Conservation (phyloP, 306 rosid genomes). For the Canavalia gladiata region DNA sequence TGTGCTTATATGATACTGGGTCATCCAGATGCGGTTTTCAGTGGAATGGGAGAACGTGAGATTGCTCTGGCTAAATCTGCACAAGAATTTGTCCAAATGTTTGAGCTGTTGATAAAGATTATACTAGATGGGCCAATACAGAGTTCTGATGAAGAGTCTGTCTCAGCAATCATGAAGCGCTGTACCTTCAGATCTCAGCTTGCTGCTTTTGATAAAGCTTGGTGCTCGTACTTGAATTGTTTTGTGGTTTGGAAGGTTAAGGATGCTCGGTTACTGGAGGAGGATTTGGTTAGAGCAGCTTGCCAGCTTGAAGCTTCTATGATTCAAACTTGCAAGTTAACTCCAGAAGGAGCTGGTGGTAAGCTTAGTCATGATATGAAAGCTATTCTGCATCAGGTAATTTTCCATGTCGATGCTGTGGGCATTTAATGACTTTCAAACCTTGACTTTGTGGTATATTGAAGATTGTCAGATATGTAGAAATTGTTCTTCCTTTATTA, state of each 20-base stretch:
- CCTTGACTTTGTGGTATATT: constrained; percentile 8
- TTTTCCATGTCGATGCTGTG: constrained; percentile 26
- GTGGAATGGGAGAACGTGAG: constrained; percentile 84
- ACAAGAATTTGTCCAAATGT: constrained; percentile 71
- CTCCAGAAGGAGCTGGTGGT: constrained; percentile 66
- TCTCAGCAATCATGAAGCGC: constrained; percentile 56
- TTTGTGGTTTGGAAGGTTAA: constrained; percentile 93
- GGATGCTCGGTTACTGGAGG: constrained; percentile 87
- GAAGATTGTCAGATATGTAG: constrained; percentile 22
- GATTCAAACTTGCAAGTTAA: constrained; percentile 92
- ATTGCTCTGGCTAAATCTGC: constrained; percentile 81
- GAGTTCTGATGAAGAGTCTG: constrained; percentile 69
- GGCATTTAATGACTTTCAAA: constrained; percentile 18
- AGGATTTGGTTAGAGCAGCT: constrained; percentile 96
- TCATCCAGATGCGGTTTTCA: constrained; percentile 89
- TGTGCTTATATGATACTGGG: constrained; percentile 91
- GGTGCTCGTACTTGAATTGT: constrained; percentile 93
- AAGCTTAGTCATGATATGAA: constrained; percentile 87
- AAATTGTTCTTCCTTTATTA: background rate
- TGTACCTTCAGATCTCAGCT: constrained; percentile 89
- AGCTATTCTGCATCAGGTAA: constrained; percentile 93
- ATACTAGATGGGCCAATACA: constrained; percentile 75
- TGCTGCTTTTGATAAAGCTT: constrained; percentile 85
- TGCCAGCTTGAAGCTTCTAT: constrained; percentile 97
- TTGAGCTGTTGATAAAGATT: constrained; percentile 76